Conservation (phyloP, 1,284 basidiomycete species). For the Ceratobasidium papillatum region DNA sequence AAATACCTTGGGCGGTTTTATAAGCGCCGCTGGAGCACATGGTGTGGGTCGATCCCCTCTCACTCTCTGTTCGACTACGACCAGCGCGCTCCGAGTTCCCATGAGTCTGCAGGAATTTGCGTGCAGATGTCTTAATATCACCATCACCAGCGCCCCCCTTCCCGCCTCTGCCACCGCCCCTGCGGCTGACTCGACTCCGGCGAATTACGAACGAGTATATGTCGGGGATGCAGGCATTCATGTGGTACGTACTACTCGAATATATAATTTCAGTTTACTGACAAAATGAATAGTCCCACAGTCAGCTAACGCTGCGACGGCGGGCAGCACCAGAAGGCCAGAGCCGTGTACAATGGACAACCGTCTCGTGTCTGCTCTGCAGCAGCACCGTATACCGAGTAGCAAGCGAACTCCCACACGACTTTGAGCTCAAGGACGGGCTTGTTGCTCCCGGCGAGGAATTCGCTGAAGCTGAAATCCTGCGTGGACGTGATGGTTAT, state of each 20-base stretch:
- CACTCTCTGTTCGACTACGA: slow-evolving; percentile 7
- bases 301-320: slow-evolving; percentile 67
- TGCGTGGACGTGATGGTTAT: slow-evolving; percentile 74
- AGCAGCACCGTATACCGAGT: slow-evolving; percentile 73
- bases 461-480: slow-evolving; percentile 74
- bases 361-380: slow-evolving; percentile 75
- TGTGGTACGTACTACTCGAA: slow-evolving; percentile 60
- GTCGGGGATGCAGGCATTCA: slow-evolving; percentile 72
- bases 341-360: slow-evolving; percentile 57
- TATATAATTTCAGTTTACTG: slow-evolving; percentile 41
- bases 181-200: slow-evolving; percentile 52
- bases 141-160: slow-evolving; percentile 27
- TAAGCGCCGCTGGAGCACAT: slow-evolving; percentile 32
- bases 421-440: slow-evolving; percentile 70
- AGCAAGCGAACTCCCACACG: slow-evolving; percentile 64
- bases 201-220: slow-evolving; percentile 63
- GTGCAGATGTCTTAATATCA: slow-evolving; percentile 45
- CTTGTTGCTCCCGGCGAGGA: slow-evolving; percentile 73
- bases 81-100: slow-evolving; percentile 5
- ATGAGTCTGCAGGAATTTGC: slow-evolving; percentile 43
- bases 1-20: slow-evolving; percentile 21
- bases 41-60: slow-evolving; percentile 25
- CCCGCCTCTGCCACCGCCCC: neutral
- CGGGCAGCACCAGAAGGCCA: slow-evolving; percentile 52
- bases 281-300: slow-evolving; percentile 68